Base-by-base conservation (phyloP, 2,329 filamentous ascomycete species). In the Aureobasidium pullulans region DNA sequence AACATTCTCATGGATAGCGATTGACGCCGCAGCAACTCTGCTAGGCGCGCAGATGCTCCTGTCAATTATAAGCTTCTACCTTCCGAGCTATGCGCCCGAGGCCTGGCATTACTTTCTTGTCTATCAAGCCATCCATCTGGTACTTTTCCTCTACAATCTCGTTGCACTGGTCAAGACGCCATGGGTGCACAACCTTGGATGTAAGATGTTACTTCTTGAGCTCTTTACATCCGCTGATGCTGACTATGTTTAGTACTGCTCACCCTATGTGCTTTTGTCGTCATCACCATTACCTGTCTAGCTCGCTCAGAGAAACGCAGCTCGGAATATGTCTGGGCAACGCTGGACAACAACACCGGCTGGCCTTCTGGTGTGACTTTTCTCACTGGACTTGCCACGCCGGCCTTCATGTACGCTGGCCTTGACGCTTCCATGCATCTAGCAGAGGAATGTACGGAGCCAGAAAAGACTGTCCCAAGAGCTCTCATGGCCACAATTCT, bases 181-280 rank as follows among this genome's bases (percentile, higher is more conserved):
- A 13, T 81, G 79, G 79, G 49, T 79, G 4, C 77, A 54, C 74
- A 60, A 76, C 76, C 54, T 64, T 64, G 44, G 72, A 77, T 58
- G 75, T 83, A 60, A 72, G 84, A 15, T 79, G 81, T 60, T 76
- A 75, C 64, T 83, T 84, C 66, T 83, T 84, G 66, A 68, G 75
- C 29, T 72, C 7, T 77, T 4, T 15, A 8, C 6, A 23, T 13
- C 15, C 32, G 5, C 4, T 10, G 4, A 9, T 10, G 4, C 43
- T 57, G 28, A 57, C 19, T 4, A n/a, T n/a, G 1, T 2, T 66
- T 77, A 36, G 71, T 73, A 13, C 63, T 69, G 15, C 77, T 82
- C n/a, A 75, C 79, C 36, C 80, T 67, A 15, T 39, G 61, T 13
- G 61, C 64, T 6, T 57, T 67, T n/a, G 40, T 65, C 16, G 61